A percentile compares a stretch with the other conserved stretches of the same genome.
Conservation (phyloP, 441 rosid species). For the Raphanus hybrid region DNA sequence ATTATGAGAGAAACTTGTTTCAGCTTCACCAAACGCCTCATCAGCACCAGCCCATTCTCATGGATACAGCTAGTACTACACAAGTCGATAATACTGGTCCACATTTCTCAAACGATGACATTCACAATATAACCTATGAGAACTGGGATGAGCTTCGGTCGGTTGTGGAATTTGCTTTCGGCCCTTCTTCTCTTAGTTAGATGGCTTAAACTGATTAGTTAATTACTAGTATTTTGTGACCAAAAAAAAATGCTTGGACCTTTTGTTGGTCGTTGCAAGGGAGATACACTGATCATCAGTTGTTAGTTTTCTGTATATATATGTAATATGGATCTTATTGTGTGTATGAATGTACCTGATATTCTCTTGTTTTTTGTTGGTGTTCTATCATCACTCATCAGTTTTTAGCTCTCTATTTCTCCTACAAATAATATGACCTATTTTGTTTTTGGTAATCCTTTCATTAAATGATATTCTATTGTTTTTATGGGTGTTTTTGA, state of each 20-base stretch:
- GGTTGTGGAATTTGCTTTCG: slow-evolving; percentile 65
- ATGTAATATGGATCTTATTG: slow-evolving; percentile 1
- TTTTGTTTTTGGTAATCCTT: not conserved
- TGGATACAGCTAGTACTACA: slow-evolving; percentile 34
- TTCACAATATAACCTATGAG: slow-evolving; percentile 42
- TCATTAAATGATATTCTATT: not conserved
- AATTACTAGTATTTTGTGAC: not conserved
- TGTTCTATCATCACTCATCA: no score
- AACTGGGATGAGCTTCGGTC: slow-evolving; percentile 88
- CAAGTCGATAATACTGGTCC: slow-evolving; percentile 51
- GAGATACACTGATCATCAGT: slow-evolving; percentile 3
- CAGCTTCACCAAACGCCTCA: slow-evolving; percentile 43
- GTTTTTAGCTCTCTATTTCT: not conserved
- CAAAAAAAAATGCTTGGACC: not conserved
- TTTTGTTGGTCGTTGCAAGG: slow-evolving; percentile 17
- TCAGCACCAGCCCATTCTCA: slow-evolving; percentile 15
- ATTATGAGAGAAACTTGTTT: slow-evolving; percentile 28
- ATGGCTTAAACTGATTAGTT: slow-evolving; percentile 14
- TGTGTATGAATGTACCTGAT: slow-evolving; percentile 1
- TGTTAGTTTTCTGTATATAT: not conserved
- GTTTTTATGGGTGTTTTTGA: not conserved
- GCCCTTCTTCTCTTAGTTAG: slow-evolving; percentile 47
- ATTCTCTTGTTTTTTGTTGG: no score
- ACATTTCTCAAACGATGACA: slow-evolving; percentile 33
- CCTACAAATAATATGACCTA: not conserved